Base-by-base conservation (phyloP, 129 eudicot genomes). In the Kitagawia praeruptora region DNA sequence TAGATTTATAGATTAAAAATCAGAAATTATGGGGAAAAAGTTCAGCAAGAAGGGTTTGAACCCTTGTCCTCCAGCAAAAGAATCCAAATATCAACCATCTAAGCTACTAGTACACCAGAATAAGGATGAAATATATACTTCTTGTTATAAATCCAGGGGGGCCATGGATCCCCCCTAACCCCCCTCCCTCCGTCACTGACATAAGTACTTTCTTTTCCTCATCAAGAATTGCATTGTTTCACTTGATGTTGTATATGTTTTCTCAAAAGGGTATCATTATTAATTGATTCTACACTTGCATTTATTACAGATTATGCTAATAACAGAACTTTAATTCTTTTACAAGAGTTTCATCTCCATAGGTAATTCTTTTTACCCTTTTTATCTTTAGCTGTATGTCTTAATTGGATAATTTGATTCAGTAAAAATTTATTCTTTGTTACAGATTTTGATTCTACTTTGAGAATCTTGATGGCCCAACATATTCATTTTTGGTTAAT, bases 311-410 rank as follows among this genome's bases (percentile, higher is more conserved):
- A 53, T 53, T 6, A 53, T 53, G 25, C 54, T 48, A 0, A 15
- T 15, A 3, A 14, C 19, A 48, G 18, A 46, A 44, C 5, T 44
- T 7, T 44, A 44, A 46, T 13, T 84, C 66, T 73, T 82, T 49
- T 41, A 0, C 81, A 79, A 75, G 79, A 83, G n/a, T 78, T 77
- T 58, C 72, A 70, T 18, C 28, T 80, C 71, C 77, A 56, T 83
- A 87, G 91, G 91, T 89, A 37, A 18, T 70, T 74, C 18, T 19
- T 77, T 21, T 69, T 48, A 46, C 45, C 70, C 79, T 31, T 71
- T 12, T 44, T 67, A 21, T 51, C 3, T 39, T 70, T 40, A 2
- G n/a, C 10, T 31, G 74, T 19, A 28, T 75, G 13, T 31, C 3
- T 21, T 18, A 31, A 18, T 2, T 75, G 79, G 13, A 48, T 49